Conservation (phyloP, 371 early-diverging fungal species). For the Dichotomocladium elegans region DNA sequence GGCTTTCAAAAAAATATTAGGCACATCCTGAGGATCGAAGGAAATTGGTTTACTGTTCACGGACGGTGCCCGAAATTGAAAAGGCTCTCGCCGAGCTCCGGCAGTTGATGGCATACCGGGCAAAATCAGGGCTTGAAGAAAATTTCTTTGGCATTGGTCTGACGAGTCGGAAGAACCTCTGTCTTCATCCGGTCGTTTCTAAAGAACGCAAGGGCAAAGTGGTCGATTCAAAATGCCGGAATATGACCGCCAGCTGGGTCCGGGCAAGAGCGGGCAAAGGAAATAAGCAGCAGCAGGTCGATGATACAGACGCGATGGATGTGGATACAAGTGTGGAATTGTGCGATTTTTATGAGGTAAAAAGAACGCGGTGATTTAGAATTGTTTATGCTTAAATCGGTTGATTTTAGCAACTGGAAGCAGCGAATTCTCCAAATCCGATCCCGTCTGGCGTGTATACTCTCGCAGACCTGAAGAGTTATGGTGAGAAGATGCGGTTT, state of each 20-base stretch:
- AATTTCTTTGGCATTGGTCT: slow-evolving; percentile 94
- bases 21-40: slow-evolving; percentile 84
- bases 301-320: slow-evolving; percentile 28
- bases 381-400: not conserved
- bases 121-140: slow-evolving; percentile 62
- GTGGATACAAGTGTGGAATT: slow-evolving; percentile 52
- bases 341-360: slow-evolving; percentile 84
- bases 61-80: slow-evolving; percentile 99
- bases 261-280: slow-evolving; percentile 66
- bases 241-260: slow-evolving; percentile 94
- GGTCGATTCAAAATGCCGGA: slow-evolving; percentile 90
- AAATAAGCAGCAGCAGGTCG: slow-evolving; percentile 14
- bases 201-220: slow-evolving; percentile 82
- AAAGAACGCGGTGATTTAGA: not conserved
- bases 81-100: slow-evolving; percentile 97
- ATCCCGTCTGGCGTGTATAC: slow-evolving; percentile 95
- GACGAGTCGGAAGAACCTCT: slow-evolving; percentile 94
- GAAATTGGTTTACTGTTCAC: slow-evolving; percentile 98
- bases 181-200: slow-evolving; percentile 87
- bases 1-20: slow-evolving; percentile 15
- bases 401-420: slow-evolving; percentile 52
- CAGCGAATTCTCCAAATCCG: slow-evolving; percentile 61
- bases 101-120: slow-evolving; percentile 86
- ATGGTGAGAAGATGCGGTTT: slow-evolving; percentile 66
- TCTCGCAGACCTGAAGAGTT: slow-evolving; percentile 87